These are phyloP conservation scores for Gyrodon lividus DNA, from an alignment of 768 basidiomycete species.

Conservation along the genomic window DNA sequence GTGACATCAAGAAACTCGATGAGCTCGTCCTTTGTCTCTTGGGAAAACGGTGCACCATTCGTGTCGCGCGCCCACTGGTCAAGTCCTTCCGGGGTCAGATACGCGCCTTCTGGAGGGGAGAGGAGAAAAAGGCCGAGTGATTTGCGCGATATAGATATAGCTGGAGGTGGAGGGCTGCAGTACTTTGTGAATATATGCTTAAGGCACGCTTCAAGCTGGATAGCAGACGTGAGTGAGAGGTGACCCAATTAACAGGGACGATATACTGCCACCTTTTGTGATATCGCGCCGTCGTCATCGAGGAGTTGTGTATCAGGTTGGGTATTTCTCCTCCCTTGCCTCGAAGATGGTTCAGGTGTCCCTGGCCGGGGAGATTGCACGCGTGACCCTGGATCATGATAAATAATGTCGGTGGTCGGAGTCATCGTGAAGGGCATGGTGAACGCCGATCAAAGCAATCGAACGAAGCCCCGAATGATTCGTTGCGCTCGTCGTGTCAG, in stretches of 20 bases:
- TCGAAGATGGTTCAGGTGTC: constrained; percentile 60
- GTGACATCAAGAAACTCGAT: constrained; percentile 74
- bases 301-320: constrained; percentile 54
- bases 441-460: constrained; percentile 19
- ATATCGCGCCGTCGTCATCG: constrained; percentile 69
- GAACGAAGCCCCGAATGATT: constrained; percentile 2
- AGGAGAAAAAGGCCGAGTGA: constrained; percentile 34
- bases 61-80: constrained; percentile 79
- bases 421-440: constrained; percentile 17
- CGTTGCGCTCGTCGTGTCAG: constrained; percentile 23
- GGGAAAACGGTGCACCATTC: constrained; percentile 76
- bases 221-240: not conserved
- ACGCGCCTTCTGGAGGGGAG: constrained; percentile 52
- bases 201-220: constrained; percentile 65
- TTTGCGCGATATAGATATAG: constrained; percentile 14
- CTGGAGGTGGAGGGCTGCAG: constrained; percentile 47
- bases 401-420: not conserved
- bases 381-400: constrained; percentile 17
- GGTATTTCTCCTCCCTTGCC: constrained; percentile 57
- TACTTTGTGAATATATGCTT: constrained; percentile 81
- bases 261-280: constrained; percentile 48
- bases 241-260: not conserved
- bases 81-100: constrained; percentile 56
- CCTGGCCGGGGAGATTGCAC: constrained; percentile 53
- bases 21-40: constrained; percentile 77